phyloP scores from a whole-genome alignment of 169 alveolate species.

The Plasmodium berghei region DNA sequence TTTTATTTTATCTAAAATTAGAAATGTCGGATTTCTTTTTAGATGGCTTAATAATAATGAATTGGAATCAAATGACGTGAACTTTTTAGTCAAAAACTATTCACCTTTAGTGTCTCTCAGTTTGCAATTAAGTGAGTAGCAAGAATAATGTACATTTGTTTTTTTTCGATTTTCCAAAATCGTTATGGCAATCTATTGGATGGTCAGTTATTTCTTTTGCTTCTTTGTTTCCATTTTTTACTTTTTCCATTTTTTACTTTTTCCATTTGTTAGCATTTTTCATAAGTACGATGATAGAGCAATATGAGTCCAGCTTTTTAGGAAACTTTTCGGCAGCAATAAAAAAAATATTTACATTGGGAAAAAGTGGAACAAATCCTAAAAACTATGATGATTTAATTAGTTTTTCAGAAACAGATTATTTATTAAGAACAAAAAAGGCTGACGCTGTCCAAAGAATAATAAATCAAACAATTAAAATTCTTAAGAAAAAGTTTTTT shows the following conservation, averaged over 20 bases:
- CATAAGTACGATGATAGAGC: conserved; percentile 64
- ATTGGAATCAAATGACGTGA: background rate
- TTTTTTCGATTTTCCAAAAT: no score
- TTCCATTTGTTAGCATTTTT: conserved; percentile 17
- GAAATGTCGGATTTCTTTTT: conserved; percentile 51
- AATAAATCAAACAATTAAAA: conserved; percentile 22
- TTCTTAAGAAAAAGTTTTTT: conserved; percentile 41
- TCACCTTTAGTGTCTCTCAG: conserved; percentile 49
- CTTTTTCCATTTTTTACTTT: background rate
- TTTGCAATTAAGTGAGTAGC: conserved; percentile 25
- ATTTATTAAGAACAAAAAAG: conserved; percentile 11
- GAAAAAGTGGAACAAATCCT: conserved; percentile 34
- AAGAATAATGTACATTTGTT: no score
- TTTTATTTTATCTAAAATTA: conserved; percentile 21
- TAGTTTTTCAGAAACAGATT: conserved; percentile 33
- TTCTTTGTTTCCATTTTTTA: background rate
- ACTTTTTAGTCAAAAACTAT: conserved; percentile 32
- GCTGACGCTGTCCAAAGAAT: conserved; percentile 39
- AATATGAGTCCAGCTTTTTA: conserved; percentile 49
- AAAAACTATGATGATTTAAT: conserved; percentile 36
- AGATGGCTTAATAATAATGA: conserved; percentile 41
- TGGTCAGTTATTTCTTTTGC: background rate
- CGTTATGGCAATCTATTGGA: background rate
- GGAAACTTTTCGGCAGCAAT: conserved; percentile 28
- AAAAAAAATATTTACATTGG: conserved; percentile 44